Conservation (phyloP, 192 early-diverging fungal genomes). For the Coemansia asiatica region DNA sequence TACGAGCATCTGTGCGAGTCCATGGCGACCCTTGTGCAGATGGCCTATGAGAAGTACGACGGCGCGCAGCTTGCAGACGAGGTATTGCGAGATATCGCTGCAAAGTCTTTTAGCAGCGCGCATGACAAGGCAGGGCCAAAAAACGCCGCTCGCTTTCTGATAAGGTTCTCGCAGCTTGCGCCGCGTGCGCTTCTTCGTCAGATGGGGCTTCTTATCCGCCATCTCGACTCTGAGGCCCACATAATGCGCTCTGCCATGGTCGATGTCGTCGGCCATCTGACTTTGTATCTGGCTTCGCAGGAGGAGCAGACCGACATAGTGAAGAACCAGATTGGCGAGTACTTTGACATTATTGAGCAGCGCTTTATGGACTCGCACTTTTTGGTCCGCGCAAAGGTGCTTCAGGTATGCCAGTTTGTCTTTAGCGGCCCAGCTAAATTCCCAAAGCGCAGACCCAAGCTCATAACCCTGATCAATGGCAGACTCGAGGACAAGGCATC, state of each 20-base stretch:
- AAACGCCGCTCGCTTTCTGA: slow-evolving; percentile 79
- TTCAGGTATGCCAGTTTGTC: slow-evolving; percentile 81
- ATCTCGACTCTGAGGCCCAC: slow-evolving; percentile 90
- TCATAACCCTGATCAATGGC: slow-evolving; percentile 70
- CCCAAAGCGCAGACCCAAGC: slow-evolving; percentile 68
- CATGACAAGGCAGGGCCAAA: slow-evolving; percentile 81
- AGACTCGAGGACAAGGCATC: slow-evolving; percentile 89
- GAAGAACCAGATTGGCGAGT: slow-evolving; percentile 73
- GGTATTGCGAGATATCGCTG: slow-evolving; percentile 67
- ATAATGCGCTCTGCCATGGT: slow-evolving; percentile 82
- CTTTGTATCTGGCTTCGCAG: slow-evolving; percentile 68
- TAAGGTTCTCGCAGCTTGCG: slow-evolving; percentile 75
- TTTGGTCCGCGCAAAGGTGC: slow-evolving; percentile 82
- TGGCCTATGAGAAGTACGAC: slow-evolving; percentile 61
- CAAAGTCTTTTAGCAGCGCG: slow-evolving; percentile 60
- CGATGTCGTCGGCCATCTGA: slow-evolving; percentile 86
- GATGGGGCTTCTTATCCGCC: slow-evolving; percentile 79
- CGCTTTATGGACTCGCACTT: slow-evolving; percentile 87
- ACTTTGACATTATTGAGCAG: slow-evolving; percentile 90
- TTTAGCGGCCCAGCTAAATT: slow-evolving; percentile 76
- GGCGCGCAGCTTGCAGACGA: slow-evolving; percentile 71
- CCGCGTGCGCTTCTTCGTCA: slow-evolving; percentile 86
- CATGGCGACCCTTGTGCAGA: slow-evolving; percentile 76
- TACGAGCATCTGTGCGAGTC: slow-evolving; percentile 81
- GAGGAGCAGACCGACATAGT: slow-evolving; percentile 70